A percentile compares a stretch with the other conserved stretches of the same genome.
Conservation (phyloP, 2,329 filamentous ascomycete species). For the Dactylellina sp. region DNA sequence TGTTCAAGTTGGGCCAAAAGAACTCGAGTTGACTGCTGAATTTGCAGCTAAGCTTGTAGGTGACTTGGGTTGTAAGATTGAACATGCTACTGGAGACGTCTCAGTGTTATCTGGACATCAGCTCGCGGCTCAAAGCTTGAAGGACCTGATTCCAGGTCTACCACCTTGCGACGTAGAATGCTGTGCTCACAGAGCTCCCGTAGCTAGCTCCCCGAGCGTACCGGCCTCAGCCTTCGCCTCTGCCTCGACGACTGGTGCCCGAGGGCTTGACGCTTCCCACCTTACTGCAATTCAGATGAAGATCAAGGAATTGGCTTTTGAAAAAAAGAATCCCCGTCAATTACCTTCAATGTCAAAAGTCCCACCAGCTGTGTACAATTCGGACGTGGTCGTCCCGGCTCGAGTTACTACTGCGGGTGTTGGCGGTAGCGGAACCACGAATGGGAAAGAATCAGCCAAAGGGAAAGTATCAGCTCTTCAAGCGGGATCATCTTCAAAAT, state of each 20-base stretch:
- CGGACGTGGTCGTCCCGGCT: neutral
- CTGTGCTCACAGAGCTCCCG: neutral
- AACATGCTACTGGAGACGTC: neutral
- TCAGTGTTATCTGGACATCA: neutral
- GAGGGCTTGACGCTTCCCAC: constrained; percentile 14
- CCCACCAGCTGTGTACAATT: constrained; percentile 7
- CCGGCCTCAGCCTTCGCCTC: no score
- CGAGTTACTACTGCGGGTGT: neutral
- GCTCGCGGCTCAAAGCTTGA: neutral
- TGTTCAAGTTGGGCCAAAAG: neutral
- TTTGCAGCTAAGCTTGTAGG: constrained; percentile 32
- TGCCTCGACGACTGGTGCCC: neutral
- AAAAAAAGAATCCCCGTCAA: constrained; percentile 49
- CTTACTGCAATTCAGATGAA: constrained; percentile 40
- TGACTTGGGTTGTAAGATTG: constrained; percentile 9
- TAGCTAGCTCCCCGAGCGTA: neutral
- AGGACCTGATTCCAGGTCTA: neutral
- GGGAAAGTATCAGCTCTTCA: neutral
- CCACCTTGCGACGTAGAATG: constrained; percentile 1
- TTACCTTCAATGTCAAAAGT: constrained; percentile 26
- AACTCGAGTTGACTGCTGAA: constrained; percentile 3
- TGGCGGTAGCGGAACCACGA: no score
- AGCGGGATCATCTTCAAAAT: neutral
- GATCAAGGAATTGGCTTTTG: constrained; percentile 36
- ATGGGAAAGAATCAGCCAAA: neutral